A percentile compares a stretch with the other conserved stretches of the same genome.
Conservation (phyloP, 2,329 filamentous ascomycete genomes). For the Cryphonectria parasitica region DNA sequence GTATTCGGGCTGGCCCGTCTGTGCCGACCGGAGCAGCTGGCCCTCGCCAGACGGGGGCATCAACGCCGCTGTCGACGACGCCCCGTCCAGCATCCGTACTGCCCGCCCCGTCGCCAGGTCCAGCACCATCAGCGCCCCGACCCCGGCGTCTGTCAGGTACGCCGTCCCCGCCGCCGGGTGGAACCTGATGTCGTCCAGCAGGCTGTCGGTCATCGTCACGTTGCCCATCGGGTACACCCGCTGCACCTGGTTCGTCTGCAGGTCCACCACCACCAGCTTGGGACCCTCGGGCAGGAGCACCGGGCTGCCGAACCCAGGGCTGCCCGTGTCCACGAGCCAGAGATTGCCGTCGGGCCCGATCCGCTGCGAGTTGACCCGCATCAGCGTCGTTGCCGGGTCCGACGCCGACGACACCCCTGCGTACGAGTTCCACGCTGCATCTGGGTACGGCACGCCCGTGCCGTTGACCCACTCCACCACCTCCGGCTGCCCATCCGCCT, state of each 20-base stretch:
- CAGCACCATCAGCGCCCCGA: constrained; percentile 23
- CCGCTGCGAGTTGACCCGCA: constrained; percentile 21
- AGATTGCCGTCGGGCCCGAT: constrained; percentile 17
- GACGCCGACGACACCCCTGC: constrained; percentile 5
- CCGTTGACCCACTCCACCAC: constrained; percentile 28
- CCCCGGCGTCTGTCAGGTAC: constrained; percentile 27
- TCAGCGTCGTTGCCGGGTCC: constrained; percentile 15
- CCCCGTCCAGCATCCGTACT: constrained; percentile 22
- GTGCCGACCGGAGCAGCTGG: neutral
- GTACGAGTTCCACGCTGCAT: constrained; percentile 26
- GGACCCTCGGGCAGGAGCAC: constrained; percentile 24
- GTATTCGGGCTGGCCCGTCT: constrained; percentile 4
- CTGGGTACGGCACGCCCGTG: constrained; percentile 21
- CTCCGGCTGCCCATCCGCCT: constrained; percentile 23
- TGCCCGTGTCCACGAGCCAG: constrained; percentile 28
- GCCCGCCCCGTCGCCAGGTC: constrained; percentile 24
- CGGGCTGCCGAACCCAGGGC: constrained; percentile 22
- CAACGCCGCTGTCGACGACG: constrained; percentile 20
- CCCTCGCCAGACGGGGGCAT: constrained; percentile 21
- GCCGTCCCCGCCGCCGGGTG: constrained; percentile 10
- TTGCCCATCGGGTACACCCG: constrained; percentile 27
- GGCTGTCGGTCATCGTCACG: constrained; percentile 16
- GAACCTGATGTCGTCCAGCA: constrained; percentile 26
- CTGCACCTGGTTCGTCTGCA: constrained; percentile 4
- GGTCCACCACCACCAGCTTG: constrained; percentile 28